Evolutionary conservation across 257 asterid species (phyloP), one percentile per base, ranked within the genome.

Genomic region (Fraxinus quadrangulata): DNA sequence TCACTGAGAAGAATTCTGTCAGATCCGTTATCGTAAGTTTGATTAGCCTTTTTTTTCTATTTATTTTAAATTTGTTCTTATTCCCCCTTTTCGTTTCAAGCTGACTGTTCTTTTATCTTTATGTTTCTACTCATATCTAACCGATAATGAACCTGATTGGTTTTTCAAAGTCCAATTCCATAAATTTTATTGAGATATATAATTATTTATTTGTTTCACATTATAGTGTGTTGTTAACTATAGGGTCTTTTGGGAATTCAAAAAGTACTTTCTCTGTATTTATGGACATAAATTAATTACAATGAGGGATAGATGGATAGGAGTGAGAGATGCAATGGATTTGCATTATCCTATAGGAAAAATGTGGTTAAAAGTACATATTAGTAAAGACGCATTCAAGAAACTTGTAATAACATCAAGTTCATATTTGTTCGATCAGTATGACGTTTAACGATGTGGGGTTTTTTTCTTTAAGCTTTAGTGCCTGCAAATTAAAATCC

Each of bases 21-120:
- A 21, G 99, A 95, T 84, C 94, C 96, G 78, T 79, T 93, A 80
- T 90, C 99, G 99, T 95, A 93, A 93, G 99, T 89, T 74, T 65
- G 65, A 61, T 76, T 70, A 73, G 69, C 66, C 74, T 71, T 1
- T 13, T 63, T 19, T 7, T 21, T 12, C 13, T 42, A 11, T 42
- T 74, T 71, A 0, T 6, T 19, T 5, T 19, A 17, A 10, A 2
- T 8, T 24, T 63, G 2, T 24, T 61, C n/a, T n/a, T 13, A 19
- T 63, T 24, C 31, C 7, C 7, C 4, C 16, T 23, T 63, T 63
- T 26, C 17, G 3, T 42, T 80, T 72, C 34, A 24, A 72, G 28
- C 71, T 26, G 69, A 11, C 33, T 26, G 17, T 12, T 63, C 19
- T 24, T 54, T 24, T 61, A 61, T 63, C 69, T 63, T 63, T 63